phyloP scores from a whole-genome alignment of 306 rosid genomes.

The Vigna trinervia region DNA sequence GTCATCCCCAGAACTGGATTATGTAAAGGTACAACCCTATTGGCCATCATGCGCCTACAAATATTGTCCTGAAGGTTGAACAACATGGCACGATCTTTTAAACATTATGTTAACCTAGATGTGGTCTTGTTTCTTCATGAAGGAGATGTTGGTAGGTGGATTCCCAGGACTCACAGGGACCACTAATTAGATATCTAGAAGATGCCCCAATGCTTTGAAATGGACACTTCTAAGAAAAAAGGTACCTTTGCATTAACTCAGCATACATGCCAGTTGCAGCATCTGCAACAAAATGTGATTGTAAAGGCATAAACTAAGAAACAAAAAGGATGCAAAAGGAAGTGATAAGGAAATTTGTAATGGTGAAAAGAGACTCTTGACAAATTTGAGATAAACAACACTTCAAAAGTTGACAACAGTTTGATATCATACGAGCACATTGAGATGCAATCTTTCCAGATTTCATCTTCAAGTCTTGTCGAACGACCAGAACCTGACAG shows the following conservation, averaged over 20 bases:
- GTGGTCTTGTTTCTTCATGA: neutral
- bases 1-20: neutral
- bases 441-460: slow-evolving; percentile 96
- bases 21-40: slow-evolving; percentile 1
- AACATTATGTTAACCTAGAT: slow-evolving; percentile 3
- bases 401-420: slow-evolving; percentile 13
- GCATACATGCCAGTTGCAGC: slow-evolving; percentile 95
- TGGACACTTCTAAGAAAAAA: slow-evolving; percentile 27
- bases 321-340: slow-evolving; percentile 22
- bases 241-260: slow-evolving; percentile 77
- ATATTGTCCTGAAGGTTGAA: neutral
- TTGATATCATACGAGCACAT: slow-evolving; percentile 85
- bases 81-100: slow-evolving; percentile 5
- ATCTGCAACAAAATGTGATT: slow-evolving; percentile 56
- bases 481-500: slow-evolving; percentile 79
- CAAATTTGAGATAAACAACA: slow-evolving; percentile 11
- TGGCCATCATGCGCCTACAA: neutral
- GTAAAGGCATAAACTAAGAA: slow-evolving; percentile 34
- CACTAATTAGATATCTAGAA: slow-evolving; percentile 1
- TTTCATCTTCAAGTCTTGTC: slow-evolving; percentile 93
- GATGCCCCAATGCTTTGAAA: slow-evolving; percentile 28
- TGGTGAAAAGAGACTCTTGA: neutral
- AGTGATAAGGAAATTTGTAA: slow-evolving; percentile 31
- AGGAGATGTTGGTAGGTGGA: neutral
- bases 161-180: neutral